Evolutionary conservation across 371 early-diverging fungal species (phyloP).

Genomic region (Capillidium heterosporum): DNA sequence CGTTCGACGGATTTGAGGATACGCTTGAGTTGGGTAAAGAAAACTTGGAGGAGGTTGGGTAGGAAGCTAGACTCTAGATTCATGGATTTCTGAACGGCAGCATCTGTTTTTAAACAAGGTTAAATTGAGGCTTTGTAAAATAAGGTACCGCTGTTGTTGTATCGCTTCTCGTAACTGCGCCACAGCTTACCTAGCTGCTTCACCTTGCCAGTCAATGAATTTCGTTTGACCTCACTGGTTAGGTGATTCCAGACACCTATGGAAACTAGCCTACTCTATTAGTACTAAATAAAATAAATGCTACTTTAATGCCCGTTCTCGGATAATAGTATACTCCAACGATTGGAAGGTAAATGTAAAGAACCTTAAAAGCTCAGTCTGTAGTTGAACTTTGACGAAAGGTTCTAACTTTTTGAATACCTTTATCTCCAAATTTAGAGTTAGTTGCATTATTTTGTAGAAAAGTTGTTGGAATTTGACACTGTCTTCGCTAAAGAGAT

Average conservation of each 20-base stretch:
- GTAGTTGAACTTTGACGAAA: neutral
- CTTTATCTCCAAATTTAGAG: neutral
- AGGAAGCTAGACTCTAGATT: neutral
- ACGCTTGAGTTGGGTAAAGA: neutral
- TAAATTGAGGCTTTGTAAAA: neutral
- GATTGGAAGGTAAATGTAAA: neutral
- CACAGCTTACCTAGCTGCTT: conserved; percentile 43
- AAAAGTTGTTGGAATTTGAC: neutral
- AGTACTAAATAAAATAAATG: neutral
- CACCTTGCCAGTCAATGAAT: conserved; percentile 28
- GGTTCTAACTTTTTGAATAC: neutral
- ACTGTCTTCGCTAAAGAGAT: neutral
- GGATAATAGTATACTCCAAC: neutral
- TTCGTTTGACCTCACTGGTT: conserved; percentile 20
- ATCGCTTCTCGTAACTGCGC: conserved; percentile 33
- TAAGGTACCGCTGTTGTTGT: conserved; percentile 20
- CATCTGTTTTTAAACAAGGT: neutral
- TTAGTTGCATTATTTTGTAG: neutral
- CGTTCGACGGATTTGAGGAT: neutral
- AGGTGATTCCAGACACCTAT: conserved; percentile 57
- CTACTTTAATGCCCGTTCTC: neutral
- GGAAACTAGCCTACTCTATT: conserved; percentile 29
- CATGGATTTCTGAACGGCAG: neutral
- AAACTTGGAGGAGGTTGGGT: conserved; percentile 12
- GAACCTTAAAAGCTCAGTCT: neutral